Percentiles rank a stretch among this genome's conserved stretches.
Evolutionary conservation across 2,329 filamentous ascomycete genomes (phyloP).

Genomic region (Diatrype stigma): DNA sequence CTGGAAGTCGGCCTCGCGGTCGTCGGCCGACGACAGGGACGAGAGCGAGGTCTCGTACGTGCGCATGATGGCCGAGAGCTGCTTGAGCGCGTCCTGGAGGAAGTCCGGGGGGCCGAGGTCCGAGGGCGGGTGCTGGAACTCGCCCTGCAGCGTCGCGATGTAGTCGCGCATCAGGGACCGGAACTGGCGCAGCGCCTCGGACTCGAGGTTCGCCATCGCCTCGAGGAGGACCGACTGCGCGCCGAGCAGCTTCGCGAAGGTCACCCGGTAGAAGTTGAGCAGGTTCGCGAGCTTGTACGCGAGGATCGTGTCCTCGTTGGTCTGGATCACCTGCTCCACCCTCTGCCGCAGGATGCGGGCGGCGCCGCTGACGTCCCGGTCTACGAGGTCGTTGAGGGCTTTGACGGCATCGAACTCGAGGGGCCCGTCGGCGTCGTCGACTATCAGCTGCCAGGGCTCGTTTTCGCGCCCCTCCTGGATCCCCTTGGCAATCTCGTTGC

Average conservation of each 20-base stretch:
- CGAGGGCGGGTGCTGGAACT: conserved; percentile 65
- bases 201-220: conserved; percentile 64
- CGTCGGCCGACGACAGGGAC: conserved; percentile 34
- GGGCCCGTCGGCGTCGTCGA: conserved; percentile 48
- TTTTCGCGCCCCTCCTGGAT: conserved; percentile 76
- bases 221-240: conserved; percentile 64
- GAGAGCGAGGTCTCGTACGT: conserved; percentile 81
- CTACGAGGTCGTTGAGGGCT: conserved; percentile 80
- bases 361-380: conserved; percentile 77
- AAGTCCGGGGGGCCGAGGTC: conserved; percentile 78
- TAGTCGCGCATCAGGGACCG: conserved; percentile 76
- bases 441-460: conserved; percentile 73
- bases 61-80: conserved; percentile 73
- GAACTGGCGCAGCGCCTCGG: conserved; percentile 78
- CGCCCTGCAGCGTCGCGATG: conserved; percentile 67
- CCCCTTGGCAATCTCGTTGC: conserved; percentile 79
- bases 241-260: conserved; percentile 77
- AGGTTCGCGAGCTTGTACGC: conserved; percentile 90
- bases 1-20: conserved; percentile 66
- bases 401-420: conserved; percentile 72
- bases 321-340: conserved; percentile 86
- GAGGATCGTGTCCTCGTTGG: conserved; percentile 82
- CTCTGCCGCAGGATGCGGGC: conserved; percentile 81
- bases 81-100: conserved; percentile 73
- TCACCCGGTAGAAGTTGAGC: conserved; percentile 81